Base-by-base conservation (phyloP, 108 stramenopile species). In the Mediolabrus comicus region DNA sequence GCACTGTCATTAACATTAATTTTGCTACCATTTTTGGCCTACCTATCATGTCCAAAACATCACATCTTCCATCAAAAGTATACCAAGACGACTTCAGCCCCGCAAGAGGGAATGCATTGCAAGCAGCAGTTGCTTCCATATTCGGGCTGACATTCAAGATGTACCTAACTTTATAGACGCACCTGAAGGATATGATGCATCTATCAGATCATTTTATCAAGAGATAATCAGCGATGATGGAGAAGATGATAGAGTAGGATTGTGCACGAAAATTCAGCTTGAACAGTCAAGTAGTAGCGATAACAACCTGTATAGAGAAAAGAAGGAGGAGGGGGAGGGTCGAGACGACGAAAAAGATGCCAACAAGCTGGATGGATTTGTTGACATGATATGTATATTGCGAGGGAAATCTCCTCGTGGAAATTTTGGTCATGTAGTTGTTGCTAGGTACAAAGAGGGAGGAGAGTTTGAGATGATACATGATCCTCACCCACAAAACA, bases 401-500 rank as follows among this genome's bases (percentile, higher is more conserved):
- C 46, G 79, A 16, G 79, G 79, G 28, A 74, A 80, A 62, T 69
- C 62, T 4, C 72, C 72, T 9, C 30, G 79, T 12, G 79, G 79
- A 14, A 32, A 69, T 49, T 80, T 74, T 64, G 79, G 72, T 31
- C 79, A 80, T 35, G 72, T 74, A 13, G 62, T 80, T 31, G 67
- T 80, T 60, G 79, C 79, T 26, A 68, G 53, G 39, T 14, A 38
- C 11, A 31, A 14, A 7, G 7, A 2, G 6, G 34, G 39, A 29
- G 63, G 36, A 11, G 22, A 19, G 14, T 80, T 80, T 49, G 62
- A 74, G 33, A 69, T 74, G 62, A 32, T 80, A 24, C 79, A 80
- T 36, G 79, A 80, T 49, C 79, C 79, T 28, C 72, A 80, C 58
- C 79, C 79, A 14, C 72, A 80, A 11, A 62, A 38, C 32, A 64